Conservation (phyloP, 2,329 filamentous ascomycete species). For the Arthrobotrys entomopaga region DNA sequence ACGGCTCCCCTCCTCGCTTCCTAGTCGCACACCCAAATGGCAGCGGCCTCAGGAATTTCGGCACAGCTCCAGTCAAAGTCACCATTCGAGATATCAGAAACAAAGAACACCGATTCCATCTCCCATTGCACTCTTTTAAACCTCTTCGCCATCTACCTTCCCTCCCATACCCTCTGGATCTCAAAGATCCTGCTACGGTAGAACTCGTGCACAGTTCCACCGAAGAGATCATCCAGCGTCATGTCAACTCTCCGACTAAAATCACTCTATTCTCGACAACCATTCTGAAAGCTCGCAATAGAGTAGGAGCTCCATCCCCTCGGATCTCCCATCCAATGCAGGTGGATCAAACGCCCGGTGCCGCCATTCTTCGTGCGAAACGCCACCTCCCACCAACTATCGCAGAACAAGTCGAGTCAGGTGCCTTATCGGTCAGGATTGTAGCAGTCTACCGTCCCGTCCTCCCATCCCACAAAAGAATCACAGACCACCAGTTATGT, state of each 20-base stretch:
- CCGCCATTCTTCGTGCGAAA: conserved; percentile 30
- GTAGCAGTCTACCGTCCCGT: conserved; percentile 37
- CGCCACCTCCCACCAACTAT: conserved; percentile 11
- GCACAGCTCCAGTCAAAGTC: conserved; percentile 19
- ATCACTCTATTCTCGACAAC: conserved; percentile 31
- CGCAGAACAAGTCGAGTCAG: conserved; percentile 11
- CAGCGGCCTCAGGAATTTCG: conserved; percentile 47
- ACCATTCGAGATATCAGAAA: conserved; percentile 41
- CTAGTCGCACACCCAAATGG: conserved; percentile 36
- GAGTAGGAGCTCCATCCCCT: conserved; percentile 16
- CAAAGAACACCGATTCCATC: conserved; percentile 50
- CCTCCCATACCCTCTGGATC: conserved; percentile 33
- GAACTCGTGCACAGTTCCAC: not conserved
- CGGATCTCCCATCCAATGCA: conserved; percentile 15
- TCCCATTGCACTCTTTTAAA: conserved; percentile 48
- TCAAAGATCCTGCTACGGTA: not conserved
- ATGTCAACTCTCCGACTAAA: conserved; percentile 30
- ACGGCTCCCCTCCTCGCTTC: conserved; percentile 42
- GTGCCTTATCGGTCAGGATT: conserved; percentile 30
- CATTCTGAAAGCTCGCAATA: conserved; percentile 24
- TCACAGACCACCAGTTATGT: conserved; percentile 29
- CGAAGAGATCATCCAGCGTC: conserved; percentile 10
- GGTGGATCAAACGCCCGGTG: conserved; percentile 29
- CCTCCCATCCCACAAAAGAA: not conserved
- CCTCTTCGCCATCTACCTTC: conserved; percentile 17